Conservation (phyloP, 2,329 filamentous ascomycete species). For the Aureobasidium vineae region DNA sequence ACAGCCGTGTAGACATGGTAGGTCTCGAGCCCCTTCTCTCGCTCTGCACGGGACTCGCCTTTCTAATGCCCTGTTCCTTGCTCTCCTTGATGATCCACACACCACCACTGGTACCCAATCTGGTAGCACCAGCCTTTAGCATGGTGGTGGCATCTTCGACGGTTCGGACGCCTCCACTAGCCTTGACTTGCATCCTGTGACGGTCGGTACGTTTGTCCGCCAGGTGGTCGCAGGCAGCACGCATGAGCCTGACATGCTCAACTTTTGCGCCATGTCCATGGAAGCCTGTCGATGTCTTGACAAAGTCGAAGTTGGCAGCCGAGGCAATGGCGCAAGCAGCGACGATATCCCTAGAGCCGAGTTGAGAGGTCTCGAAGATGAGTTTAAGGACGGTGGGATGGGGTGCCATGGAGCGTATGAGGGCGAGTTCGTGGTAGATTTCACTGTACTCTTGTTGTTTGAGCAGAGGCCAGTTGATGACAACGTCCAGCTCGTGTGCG, state of each 20-base stretch:
- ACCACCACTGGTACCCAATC: conserved; percentile 57
- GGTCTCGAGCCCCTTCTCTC: conserved; percentile 16
- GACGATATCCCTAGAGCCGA: conserved; percentile 51
- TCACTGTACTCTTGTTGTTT: conserved; percentile 43
- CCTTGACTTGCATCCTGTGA: conserved; percentile 54
- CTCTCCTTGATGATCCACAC: conserved; percentile 56
- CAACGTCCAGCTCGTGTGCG: conserved; percentile 58
- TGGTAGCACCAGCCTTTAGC: conserved; percentile 56
- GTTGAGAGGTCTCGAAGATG: conserved; percentile 59
- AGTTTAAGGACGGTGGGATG: conserved; percentile 52
- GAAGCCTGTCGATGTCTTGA: conserved; percentile 62
- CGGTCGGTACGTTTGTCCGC: conserved; percentile 18
- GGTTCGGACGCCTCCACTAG: conserved; percentile 56
- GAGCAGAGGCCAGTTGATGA: conserved; percentile 55
- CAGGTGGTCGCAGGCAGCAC: conserved; percentile 47
- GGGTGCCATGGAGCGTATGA: conserved; percentile 51
- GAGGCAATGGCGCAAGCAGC: conserved; percentile 54
- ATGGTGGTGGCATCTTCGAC: conserved; percentile 53
- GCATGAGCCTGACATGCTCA: conserved; percentile 56
- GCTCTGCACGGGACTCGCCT: conserved; percentile 16
- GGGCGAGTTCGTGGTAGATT: conserved; percentile 54
- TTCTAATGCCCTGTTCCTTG: conserved; percentile 31
- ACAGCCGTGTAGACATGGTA: conserved; percentile 16
- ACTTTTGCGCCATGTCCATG: conserved; percentile 54
- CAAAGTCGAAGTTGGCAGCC: conserved; percentile 56